Evolutionary conservation across 2,329 filamentous ascomycete species (phyloP).

Genomic region (Botrytis byssoidea): DNA sequence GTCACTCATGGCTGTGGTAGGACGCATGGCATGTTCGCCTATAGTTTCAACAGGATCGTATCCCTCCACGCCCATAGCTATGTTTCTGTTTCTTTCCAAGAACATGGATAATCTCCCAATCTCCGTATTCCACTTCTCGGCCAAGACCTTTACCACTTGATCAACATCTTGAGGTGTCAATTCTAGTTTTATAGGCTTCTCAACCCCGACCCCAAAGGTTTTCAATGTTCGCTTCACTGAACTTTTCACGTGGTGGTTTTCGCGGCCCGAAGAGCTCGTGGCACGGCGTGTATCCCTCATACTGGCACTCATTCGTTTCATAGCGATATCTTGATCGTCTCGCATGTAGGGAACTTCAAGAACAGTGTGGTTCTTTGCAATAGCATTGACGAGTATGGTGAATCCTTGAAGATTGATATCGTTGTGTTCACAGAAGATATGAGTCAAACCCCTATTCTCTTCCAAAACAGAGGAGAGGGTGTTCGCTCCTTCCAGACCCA

Average conservation of each 20-base stretch:
- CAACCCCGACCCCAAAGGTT: conserved; percentile 31
- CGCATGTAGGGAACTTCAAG: conserved; percentile 62
- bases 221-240: conserved; percentile 37
- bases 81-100: conserved; percentile 37
- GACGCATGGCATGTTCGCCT: conserved; percentile 33
- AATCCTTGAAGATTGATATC: conserved; percentile 69
- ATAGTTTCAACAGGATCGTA: conserved; percentile 23
- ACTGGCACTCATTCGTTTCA: conserved; percentile 48
- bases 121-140: conserved; percentile 37
- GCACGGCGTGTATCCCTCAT: conserved; percentile 32
- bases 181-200: conserved; percentile 31
- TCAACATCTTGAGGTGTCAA: conserved; percentile 38
- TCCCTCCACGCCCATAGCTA: conserved; percentile 32
- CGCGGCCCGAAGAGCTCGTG: conserved; percentile 20
- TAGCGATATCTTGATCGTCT: conserved; percentile 58
- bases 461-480: conserved; percentile 67
- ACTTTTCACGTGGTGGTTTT: conserved; percentile 30
- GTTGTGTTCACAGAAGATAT: conserved; percentile 71
- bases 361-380: conserved; percentile 64
- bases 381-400: conserved; percentile 64
- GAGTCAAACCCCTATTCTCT: conserved; percentile 58
- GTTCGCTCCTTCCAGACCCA: conserved; percentile 67
- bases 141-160: conserved; percentile 34
- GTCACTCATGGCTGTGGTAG: conserved; percentile 37
- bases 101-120: conserved; percentile 34